Evolutionary conservation across 2,329 filamentous ascomycete species (phyloP), one percentile per base, ranked within the genome.

Genomic region (Sordariomycetes sp.): DNA sequence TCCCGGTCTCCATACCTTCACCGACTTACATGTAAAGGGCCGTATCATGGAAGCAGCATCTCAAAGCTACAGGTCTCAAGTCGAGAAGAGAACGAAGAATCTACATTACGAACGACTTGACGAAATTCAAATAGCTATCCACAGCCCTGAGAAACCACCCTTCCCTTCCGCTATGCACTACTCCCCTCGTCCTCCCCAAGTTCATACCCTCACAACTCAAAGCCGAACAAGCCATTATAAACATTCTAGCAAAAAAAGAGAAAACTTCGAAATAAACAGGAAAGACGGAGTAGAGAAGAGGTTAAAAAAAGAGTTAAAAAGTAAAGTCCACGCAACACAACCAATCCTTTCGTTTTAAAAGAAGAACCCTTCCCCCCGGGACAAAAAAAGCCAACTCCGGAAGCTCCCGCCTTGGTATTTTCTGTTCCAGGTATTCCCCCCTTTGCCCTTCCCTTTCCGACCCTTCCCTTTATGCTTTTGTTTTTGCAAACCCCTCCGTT

Each of bases 221-320:
- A n/a, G n/a, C 46, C n/a, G 22, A 24, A 12, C 40, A n/a, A 46
- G 18, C 55, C 43, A 50, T 57, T 51, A 50, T 50, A 50, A 50
- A 50, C 46, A 50, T 50, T 50, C 46, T 50, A 50, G 46, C 46
- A 50, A 50, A 64, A 61, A 35, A 62, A 57, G 62, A 64, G 59
- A 63, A 63, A 61, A 59, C 58, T 60, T 59, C 62, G 43, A 58
- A 59, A 62, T 62, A 60, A 59, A 59, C 61, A 58, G 62, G 40
- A 59, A 54, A 59, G 54, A n/a, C n/a, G 59, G 60, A 61, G 58
- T 52, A 55, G 59, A 51, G 57, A 59, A 46, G 60, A 57, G 54
- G 53, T 61, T 53, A 59, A 59, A 58, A 59, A 60, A 54, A 54
- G 60, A 53, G 55, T 58, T 54, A 60, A 60, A 55, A 46, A 61